These are phyloP conservation scores for Veloboletus limbatus DNA, from an alignment of 1,284 basidiomycete genomes.

Conservation along the genomic window DNA sequence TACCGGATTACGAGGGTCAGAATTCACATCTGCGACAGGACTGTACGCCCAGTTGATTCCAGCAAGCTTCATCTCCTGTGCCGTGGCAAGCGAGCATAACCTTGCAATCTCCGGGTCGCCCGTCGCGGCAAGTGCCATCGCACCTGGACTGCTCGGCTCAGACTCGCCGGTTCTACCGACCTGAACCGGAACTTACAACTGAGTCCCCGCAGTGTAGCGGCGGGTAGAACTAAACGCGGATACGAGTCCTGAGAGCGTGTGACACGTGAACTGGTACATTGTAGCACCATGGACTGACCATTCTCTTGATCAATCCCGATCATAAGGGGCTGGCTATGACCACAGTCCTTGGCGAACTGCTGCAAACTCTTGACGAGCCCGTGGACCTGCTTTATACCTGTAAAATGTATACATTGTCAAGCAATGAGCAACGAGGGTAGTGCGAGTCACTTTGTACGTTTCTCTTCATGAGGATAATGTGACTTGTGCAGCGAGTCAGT, in stretches of 20 bases:
- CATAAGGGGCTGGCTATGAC: constrained; percentile 54
- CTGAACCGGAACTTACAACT: constrained; percentile 46
- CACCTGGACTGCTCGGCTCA: constrained; percentile 52
- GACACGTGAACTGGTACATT: not conserved
- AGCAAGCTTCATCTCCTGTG: constrained; percentile 52
- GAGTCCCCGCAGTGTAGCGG: constrained; percentile 49
- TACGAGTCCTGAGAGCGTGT: constrained; percentile 47
- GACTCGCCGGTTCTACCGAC: not conserved
- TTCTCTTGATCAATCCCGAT: constrained; percentile 74
- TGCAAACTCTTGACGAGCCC: constrained; percentile 50
- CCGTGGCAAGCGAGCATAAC: constrained; percentile 48
- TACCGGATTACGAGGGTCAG: constrained; percentile 62
- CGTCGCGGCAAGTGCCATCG: constrained; percentile 66
- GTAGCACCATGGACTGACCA: constrained; percentile 36
- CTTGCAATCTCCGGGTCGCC: constrained; percentile 46
- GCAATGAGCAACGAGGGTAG: not conserved
- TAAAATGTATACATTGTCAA: not conserved
- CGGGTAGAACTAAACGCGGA: constrained; percentile 56
- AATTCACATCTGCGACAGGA: constrained; percentile 70
- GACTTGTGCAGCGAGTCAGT: not conserved
- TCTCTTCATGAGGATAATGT: constrained; percentile 66
- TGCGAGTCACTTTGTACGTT: constrained; percentile 50
- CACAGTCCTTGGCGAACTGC: constrained; percentile 50
- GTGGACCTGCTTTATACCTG: constrained; percentile 52
- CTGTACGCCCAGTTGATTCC: constrained; percentile 71